Conservation (phyloP, 495 filamentous ascomycete genomes). For the Tuber magnatum region DNA sequence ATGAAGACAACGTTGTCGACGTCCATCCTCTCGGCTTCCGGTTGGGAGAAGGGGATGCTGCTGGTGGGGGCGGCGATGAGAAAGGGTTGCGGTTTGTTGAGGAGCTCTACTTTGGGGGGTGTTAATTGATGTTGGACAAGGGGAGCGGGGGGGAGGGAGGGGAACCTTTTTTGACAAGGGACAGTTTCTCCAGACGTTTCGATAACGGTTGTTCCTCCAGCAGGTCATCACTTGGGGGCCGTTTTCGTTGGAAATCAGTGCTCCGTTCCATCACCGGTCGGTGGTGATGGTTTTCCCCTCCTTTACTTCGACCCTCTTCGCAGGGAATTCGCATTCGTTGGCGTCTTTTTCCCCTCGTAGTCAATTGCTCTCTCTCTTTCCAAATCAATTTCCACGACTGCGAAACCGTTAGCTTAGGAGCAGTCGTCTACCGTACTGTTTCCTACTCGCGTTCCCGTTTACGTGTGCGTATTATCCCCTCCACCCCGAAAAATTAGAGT, state of each 20-base stretch:
- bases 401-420: not conserved
- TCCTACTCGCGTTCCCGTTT: not conserved
- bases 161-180: slow-evolving; percentile 57
- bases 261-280: slow-evolving; percentile 34
- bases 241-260: slow-evolving; percentile 30
- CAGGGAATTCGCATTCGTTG: not conserved
- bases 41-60: slow-evolving; percentile 19
- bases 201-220: slow-evolving; percentile 50
- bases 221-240: slow-evolving; percentile 32
- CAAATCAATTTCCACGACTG: not conserved
- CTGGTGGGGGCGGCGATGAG: slow-evolving; percentile 31
- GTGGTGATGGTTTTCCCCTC: not conserved
- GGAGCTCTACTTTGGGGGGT: slow-evolving; percentile 14
- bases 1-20: slow-evolving; percentile 91
- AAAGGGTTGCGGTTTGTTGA: slow-evolving; percentile 23
- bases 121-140: slow-evolving; percentile 5
- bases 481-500: not conserved
- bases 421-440: not conserved
- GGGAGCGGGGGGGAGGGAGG: not conserved
- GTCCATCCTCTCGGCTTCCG: slow-evolving; percentile 60
- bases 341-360: not conserved
- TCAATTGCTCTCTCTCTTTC: not conserved
- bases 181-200: slow-evolving; percentile 74
- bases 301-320: not conserved
- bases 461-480: not conserved